Evolutionary conservation across 1,284 basidiomycete species (phyloP).

Genomic region (Puccinia horiana): DNA sequence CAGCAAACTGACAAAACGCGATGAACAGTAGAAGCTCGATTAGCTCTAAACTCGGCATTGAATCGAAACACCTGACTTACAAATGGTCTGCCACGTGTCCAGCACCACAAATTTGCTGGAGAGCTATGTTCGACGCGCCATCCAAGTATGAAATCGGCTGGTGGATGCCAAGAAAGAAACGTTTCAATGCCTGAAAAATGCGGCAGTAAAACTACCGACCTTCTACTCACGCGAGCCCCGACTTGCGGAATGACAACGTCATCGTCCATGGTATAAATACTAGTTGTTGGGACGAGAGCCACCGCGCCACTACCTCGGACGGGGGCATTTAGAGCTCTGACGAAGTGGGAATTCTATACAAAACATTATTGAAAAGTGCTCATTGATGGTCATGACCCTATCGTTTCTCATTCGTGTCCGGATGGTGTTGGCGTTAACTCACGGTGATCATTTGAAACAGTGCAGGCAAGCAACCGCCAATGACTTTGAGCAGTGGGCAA

Average conservation of each 20-base stretch:
- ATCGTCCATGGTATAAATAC: neutral
- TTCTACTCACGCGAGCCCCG: slow-evolving; percentile 8
- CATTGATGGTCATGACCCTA: neutral
- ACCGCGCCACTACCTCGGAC: neutral
- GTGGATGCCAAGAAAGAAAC: neutral
- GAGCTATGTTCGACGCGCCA: slow-evolving; percentile 20
- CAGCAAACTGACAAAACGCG: neutral
- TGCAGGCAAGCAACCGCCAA: slow-evolving; percentile 30
- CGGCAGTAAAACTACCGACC: too few relatives aligned
- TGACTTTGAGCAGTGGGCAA: neutral
- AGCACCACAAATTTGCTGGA: slow-evolving; percentile 28
- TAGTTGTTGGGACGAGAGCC: slow-evolving; percentile 27
- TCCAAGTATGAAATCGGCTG: slow-evolving; percentile 7
- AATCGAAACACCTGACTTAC: neutral
- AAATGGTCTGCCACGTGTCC: slow-evolving; percentile 2
- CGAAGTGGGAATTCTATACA: neutral
- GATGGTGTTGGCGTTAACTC: neutral
- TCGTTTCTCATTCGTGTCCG: neutral
- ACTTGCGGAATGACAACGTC: slow-evolving; percentile 27
- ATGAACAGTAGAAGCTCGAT: neutral
- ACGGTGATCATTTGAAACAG: neutral
- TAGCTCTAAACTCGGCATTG: neutral
- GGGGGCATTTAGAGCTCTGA: slow-evolving; percentile 18
- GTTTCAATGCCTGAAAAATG: neutral
- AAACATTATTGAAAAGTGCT: neutral